Evolutionary conservation across 2,329 filamentous ascomycete genomes (phyloP).

Genomic region (Aspergillus floridensis): DNA sequence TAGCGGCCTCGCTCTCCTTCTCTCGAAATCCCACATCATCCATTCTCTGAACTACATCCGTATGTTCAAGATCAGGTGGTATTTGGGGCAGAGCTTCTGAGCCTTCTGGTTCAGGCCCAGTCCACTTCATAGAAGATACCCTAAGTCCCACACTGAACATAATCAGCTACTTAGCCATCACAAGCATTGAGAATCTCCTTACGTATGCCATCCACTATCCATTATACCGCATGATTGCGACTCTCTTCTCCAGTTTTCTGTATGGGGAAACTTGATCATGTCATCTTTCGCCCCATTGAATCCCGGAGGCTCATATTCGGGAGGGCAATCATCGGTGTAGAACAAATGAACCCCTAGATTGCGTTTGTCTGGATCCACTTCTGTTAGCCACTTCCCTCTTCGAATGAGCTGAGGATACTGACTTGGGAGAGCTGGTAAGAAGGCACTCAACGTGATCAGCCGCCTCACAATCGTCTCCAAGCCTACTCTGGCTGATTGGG

Average conservation of each 20-base stretch:
- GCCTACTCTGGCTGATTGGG: constrained; percentile 41
- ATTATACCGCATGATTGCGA: constrained; percentile 33
- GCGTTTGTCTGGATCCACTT: constrained; percentile 31
- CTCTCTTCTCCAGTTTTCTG: constrained; percentile 39
- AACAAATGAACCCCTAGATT: constrained; percentile 46
- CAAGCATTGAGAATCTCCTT: constrained; percentile 3
- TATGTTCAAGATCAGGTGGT: constrained; percentile 32
- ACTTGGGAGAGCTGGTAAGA: constrained; percentile 46
- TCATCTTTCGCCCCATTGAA: constrained; percentile 33
- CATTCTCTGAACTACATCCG: constrained; percentile 21
- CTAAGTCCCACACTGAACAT: constrained; percentile 33
- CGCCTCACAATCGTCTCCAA: constrained; percentile 45
- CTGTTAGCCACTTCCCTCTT: background rate
- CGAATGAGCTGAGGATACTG: constrained; percentile 9
- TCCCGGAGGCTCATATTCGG: constrained; percentile 42
- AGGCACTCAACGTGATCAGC: constrained; percentile 38
- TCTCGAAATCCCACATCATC: constrained; percentile 28
- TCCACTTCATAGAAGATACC: constrained; percentile 35
- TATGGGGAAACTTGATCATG: constrained; percentile 36
- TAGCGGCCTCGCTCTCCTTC: constrained; percentile 1
- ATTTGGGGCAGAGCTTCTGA: constrained; percentile 26
- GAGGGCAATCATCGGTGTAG: constrained; percentile 42
- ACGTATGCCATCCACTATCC: constrained; percentile 43
- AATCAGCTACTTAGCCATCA: constrained; percentile 11
- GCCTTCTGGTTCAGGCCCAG: constrained; percentile 21